These are phyloP conservation scores for Fusarium palustre DNA, from an alignment of 2,329 filamentous ascomycete genomes.

Conservation along the genomic window DNA sequence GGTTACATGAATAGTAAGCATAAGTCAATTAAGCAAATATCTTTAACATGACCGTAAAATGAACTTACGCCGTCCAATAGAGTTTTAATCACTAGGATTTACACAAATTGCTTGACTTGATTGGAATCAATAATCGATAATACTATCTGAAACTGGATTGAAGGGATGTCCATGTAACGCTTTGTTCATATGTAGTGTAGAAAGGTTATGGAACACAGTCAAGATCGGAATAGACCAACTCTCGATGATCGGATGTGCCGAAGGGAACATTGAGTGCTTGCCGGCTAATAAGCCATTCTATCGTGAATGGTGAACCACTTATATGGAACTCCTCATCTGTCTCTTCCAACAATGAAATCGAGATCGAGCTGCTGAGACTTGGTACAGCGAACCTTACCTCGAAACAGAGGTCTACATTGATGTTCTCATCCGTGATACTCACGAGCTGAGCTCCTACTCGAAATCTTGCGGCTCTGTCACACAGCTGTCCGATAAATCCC, in stretches of 20 bases:
- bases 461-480: background rate
- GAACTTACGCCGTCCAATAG: background rate
- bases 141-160: background rate
- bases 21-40: background rate
- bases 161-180: too few species aligned
- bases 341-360: conserved; percentile 2
- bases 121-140: background rate
- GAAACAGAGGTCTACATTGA: conserved; percentile 3
- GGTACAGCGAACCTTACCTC: conserved; percentile 15
- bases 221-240: conserved; percentile 6
- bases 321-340: conserved; percentile 9
- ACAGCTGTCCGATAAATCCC: background rate
- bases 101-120: background rate
- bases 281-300: conserved; percentile 17
- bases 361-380: conserved; percentile 4
- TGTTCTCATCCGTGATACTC: conserved; percentile 1
- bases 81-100: background rate
- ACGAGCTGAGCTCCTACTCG: conserved; percentile 13
- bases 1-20: background rate
- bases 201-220: conserved; percentile 10
- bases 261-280: conserved; percentile 20
- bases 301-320: conserved; percentile 25
- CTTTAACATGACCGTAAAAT: background rate
- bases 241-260: conserved; percentile 21
- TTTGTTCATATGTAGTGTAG: too few species aligned